Base-by-base conservation (phyloP, 2,329 filamentous ascomycete species). In the Colletotrichum abscissum region DNA sequence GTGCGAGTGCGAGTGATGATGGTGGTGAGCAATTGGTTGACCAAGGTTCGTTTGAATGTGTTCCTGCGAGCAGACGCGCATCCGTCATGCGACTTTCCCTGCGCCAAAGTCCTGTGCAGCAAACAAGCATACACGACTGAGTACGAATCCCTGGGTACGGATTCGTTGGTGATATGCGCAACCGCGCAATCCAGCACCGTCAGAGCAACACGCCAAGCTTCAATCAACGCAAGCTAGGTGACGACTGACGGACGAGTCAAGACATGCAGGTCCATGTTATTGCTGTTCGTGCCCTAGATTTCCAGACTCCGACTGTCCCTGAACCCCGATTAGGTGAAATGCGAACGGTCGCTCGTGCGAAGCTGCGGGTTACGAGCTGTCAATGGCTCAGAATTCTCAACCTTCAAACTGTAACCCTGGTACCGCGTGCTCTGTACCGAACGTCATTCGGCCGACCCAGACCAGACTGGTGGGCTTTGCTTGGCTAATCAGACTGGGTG, bases 201-300 rank as follows among this genome's bases (percentile, higher is more conserved):
- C 72, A 67, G 56, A 57, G 66, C 57, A 49, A 22, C 30, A 55
- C 65, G 66, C 65, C 65, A 64, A 69, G 66, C 26, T 49, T 28
- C 33, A 55, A 73, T 56, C 26, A 42, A 74, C 72, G 72, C 72
- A 74, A 74, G 57, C 72, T 54, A 4, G 58, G 69, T 74, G 72
- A 74, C 69, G 63, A 74, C 63, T 74, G 72, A 74, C 69, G 58
- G 72, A 74, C 69, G 58, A 74, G 63, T 73, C 72, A 49, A 72
- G 63, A 30, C 38, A 52, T 52, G 62, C 67, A 73, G 54, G 59
- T 64, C 66, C 57, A 63, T 58, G 63, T 38, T 60, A 42, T 28
- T 60, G 49, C 19, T 57, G 14, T 49, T 68, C 56, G 49, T 38
- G 65, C 38, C 64, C 63, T 30, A 56, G 12, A 49, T 8, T 49